Conservation (phyloP, 2,329 filamentous ascomycete species). For the Fusarium nurragi region DNA sequence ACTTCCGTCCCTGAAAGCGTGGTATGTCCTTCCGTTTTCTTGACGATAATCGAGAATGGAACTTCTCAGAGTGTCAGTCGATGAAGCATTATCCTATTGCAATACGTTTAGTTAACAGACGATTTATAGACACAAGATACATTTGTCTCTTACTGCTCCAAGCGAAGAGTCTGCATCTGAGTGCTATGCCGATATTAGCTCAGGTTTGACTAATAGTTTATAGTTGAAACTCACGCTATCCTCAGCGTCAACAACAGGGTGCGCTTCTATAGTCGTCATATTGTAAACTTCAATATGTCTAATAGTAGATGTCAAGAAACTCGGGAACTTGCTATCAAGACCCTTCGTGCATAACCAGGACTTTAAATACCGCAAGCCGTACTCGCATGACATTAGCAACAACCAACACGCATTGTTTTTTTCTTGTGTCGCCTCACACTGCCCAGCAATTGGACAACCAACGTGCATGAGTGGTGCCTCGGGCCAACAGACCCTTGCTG, state of each 20-base stretch:
- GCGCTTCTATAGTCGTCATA: slow-evolving; percentile 20
- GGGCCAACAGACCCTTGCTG: neutral
- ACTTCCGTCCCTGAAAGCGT: slow-evolving; percentile 20
- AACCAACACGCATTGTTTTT: neutral
- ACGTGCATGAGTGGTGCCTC: slow-evolving; percentile 1
- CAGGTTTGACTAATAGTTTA: no score
- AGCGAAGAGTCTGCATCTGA: neutral
- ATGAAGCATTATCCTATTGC: slow-evolving; percentile 5
- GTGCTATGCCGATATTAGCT: neutral
- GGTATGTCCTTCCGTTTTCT: slow-evolving; percentile 23
- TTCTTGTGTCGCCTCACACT: slow-evolving; percentile 3
- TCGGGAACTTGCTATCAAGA: neutral
- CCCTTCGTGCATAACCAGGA: neutral
- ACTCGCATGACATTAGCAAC: neutral
- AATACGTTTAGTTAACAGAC: neutral
- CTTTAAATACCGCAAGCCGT: slow-evolving; percentile 12
- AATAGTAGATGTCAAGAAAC: neutral
- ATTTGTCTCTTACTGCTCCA: neutral
- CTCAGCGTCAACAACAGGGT: slow-evolving; percentile 8
- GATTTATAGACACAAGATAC: no score
- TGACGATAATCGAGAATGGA: slow-evolving; percentile 14
- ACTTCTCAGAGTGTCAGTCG: slow-evolving; percentile 19
- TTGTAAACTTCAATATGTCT: neutral
- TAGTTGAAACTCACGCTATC: neutral
- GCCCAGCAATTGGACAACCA: neutral